Base-by-base conservation (phyloP, 1,284 basidiomycete species). In the Earliella scabrosa region DNA sequence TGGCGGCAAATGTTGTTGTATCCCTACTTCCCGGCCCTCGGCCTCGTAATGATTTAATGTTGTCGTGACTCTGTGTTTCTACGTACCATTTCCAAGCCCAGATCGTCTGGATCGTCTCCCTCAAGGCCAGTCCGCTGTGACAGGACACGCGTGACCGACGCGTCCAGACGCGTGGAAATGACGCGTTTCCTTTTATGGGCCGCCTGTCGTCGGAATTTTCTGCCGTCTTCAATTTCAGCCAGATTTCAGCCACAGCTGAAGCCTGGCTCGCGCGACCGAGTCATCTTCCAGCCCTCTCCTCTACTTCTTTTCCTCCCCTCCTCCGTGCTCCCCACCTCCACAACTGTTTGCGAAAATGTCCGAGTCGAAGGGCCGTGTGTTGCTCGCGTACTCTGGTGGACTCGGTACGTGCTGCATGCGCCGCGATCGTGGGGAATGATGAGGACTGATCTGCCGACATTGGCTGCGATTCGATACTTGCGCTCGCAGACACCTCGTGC, bases 301-400 rank as follows among this genome's bases (percentile, higher is more conserved):
- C n/a, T 32, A 20, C 45, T 45, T 29, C 32, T n/a, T n/a, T n/a
- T n/a, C 50, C 31, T 4, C 45, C 38, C 23, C 21, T 23, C 52
- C 16, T 27, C 31, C 14, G 14, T 29, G 18, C 23, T 27, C 26
- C 24, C 35, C 32, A 14, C 26, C 29, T 24, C 38, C 39, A 14
- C 29, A 18, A 21, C 36, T 43, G 23, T 27, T 49, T 32, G 16
- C 50, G 46, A 32, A 38, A 44, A 71, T 71, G 70, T 55, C 76
- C 54, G 69, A 70, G 51, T 71, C 73, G n/a, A 82, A 83, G 69
- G 93, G 94, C 66, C 93, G 93, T 68, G 93, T 97, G 65, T 80
- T 97, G 54, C 82, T 97, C 62, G 97, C 97, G 39, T 99, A 99
- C 82, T 99, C 97, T 68, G 97, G 97, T 68, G 97, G 97, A 71